Conservation (phyloP, 1,284 basidiomycete genomes). For the Moniliophthora roreri region DNA sequence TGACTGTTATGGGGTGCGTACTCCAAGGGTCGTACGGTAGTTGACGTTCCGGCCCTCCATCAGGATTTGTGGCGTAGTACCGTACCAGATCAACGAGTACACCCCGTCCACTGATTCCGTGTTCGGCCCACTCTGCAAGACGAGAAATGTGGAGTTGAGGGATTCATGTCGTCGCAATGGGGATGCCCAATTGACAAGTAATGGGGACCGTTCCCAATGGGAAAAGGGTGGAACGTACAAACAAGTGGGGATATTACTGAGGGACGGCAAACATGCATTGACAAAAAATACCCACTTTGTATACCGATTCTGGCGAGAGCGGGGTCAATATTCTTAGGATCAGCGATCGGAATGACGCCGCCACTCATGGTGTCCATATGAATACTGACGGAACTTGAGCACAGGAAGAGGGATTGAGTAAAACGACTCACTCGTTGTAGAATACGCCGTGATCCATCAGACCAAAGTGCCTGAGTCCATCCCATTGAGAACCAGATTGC, state of each 20-base stretch:
- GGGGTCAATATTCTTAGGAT: conserved; percentile 52
- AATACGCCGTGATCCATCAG: conserved; percentile 54
- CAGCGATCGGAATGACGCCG: conserved; percentile 47
- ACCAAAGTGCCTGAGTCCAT: conserved; percentile 65
- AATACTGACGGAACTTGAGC: conserved; percentile 34
- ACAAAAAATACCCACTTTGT: conserved; percentile 51
- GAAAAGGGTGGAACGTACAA: neutral
- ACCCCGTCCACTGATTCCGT: conserved; percentile 73
- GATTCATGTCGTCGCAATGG: too few species aligned
- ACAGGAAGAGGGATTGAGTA: neutral
- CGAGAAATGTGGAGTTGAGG: neutral
- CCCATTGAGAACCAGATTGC: conserved; percentile 77
- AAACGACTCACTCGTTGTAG: conserved; percentile 56
- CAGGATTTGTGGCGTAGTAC: conserved; percentile 39
- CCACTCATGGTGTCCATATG: conserved; percentile 41
- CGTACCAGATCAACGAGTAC: conserved; percentile 66
- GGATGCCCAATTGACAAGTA: neutral
- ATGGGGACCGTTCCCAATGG: neutral
- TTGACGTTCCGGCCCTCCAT: conserved; percentile 25
- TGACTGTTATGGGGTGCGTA: conserved; percentile 53
- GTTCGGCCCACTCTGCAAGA: conserved; percentile 65
- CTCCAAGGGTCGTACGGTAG: conserved; percentile 70
- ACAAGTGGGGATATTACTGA: neutral
- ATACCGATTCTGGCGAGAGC: conserved; percentile 56
- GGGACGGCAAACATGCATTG: neutral